Base-by-base conservation (phyloP, 1,139 yeast genomes). In the Geotrichum klebahnii region DNA sequence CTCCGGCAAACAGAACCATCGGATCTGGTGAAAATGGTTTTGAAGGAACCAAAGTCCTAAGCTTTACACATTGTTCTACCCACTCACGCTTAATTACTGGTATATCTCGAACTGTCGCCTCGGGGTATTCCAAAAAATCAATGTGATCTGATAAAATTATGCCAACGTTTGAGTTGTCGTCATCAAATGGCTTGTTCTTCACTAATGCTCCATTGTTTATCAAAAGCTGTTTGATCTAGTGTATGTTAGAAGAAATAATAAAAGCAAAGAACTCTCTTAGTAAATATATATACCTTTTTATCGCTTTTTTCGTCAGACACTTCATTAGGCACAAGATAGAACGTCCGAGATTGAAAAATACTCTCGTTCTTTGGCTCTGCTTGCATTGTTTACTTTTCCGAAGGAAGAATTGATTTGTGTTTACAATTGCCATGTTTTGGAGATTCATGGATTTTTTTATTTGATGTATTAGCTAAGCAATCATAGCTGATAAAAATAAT, bases 11-110 rank as follows among this genome's bases (percentile, higher is more conserved):
- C 55, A 86, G 76, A 53, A 77, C 79, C 35, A 71, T 71, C 9
- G 87, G 84, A 61, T 85, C 84, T 0, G 96, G 95, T 20, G 85
- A 80, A 63, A 74, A 83, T 2, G 73, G 66, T 17, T 64, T 59
- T 34, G 59, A 54, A 0, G 84, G 79, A 40, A 77, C 72, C 16
- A 75, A 67, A 55, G 76, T 76, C 1, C 69, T 69, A 20, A 66
- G 66, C 5, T 63, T 61, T 0, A 78, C 63, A 8, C 84, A 78
- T 37, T 77, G 80, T 35, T 66, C 59, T 1, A 86, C 72, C 92
- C 95, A 89, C 1, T 71, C 67, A 0, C 82, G 74, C 0, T 78
- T 76, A 1, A 87, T 84, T 1, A 86, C 79, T 0, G 95, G 92
- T 14, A 86, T 74, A 78, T 84, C 72, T 31, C 77, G 67, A 17